A percentile compares a stretch with the other conserved stretches of the same genome.
phyloP scores from a whole-genome alignment of 768 basidiomycete species.

The Sutorius australiensis region DNA sequence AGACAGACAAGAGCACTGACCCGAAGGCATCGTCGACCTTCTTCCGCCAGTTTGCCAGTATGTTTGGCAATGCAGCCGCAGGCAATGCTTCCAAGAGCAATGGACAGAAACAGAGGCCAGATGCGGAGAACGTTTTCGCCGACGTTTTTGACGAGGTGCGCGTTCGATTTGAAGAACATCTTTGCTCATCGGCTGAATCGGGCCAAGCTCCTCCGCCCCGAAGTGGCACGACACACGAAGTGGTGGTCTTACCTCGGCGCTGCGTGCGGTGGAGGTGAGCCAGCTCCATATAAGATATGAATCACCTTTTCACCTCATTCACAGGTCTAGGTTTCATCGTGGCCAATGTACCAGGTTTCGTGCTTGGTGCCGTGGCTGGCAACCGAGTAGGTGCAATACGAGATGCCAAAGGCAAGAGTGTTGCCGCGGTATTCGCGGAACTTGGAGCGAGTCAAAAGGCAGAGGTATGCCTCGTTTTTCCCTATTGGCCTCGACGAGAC shows the following conservation, averaged over 20 bases:
- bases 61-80: conserved; percentile 51
- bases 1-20: conserved; percentile 51
- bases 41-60: conserved; percentile 70
- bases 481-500: not conserved
- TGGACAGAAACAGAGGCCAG: conserved; percentile 48
- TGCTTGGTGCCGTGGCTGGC: conserved; percentile 84
- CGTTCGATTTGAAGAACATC: not conserved
- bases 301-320: conserved; percentile 34
- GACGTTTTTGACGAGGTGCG: conserved; percentile 89
- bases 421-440: conserved; percentile 81
- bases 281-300: conserved; percentile 7
- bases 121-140: conserved; percentile 79
- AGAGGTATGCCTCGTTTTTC: conserved; percentile 53
- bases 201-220: conserved; percentile 69
- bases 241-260: conserved; percentile 78
- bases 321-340: conserved; percentile 39
- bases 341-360: conserved; percentile 81
- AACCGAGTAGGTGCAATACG: conserved; percentile 88
- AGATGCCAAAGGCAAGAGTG: conserved; percentile 93
- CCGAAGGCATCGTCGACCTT: conserved; percentile 69
- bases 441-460: conserved; percentile 79
- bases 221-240: conserved; percentile 65
- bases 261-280: conserved; percentile 58
- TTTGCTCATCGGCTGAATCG: not conserved
- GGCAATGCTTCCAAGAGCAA: conserved; percentile 29